Conservation (phyloP, 306 rosid species). For the Cyclanthera cordifolia region DNA sequence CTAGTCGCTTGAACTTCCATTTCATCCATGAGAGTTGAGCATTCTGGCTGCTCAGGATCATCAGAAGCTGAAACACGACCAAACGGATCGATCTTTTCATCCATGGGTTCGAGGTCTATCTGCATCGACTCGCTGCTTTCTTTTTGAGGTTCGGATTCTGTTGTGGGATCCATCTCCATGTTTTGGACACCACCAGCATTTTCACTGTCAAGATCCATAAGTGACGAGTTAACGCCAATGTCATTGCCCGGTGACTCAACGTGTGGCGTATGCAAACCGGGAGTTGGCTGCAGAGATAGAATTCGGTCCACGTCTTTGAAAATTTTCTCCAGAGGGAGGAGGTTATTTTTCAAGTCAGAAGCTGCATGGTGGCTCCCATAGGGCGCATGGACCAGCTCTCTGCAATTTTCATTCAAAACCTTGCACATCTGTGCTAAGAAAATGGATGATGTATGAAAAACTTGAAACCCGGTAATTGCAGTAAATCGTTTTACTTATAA, state of each 20-base stretch:
- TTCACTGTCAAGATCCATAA: conserved; percentile 20
- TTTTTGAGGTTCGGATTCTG: conserved; percentile 23
- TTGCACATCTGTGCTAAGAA: conserved; percentile 77
- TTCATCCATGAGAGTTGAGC: conserved; percentile 7
- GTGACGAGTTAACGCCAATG: conserved; percentile 17
- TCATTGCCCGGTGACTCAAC: conserved; percentile 13
- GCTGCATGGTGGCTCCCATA: conserved; percentile 25
- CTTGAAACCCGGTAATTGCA: background rate
- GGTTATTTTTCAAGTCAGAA: conserved; percentile 22
- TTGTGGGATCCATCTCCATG: conserved; percentile 19
- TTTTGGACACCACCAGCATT: conserved; percentile 23
- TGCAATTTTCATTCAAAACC: conserved; percentile 38
- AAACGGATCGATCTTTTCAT: conserved; percentile 20
- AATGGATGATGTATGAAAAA: background rate
- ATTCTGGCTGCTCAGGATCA: conserved; percentile 1
- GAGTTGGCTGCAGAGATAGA: conserved; percentile 26
- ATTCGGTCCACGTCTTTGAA: conserved; percentile 41
- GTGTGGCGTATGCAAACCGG: conserved; percentile 20
- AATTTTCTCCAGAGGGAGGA: conserved; percentile 34
- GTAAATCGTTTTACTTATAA: no score
- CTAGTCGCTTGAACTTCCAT: conserved; percentile 18
- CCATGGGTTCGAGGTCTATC: conserved; percentile 10
- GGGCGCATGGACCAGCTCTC: conserved; percentile 25
- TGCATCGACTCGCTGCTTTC: conserved; percentile 18
- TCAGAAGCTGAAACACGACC: background rate